Evolutionary conservation across 2,329 filamentous ascomycete species (phyloP).

Genomic region (Blumeria hordei): DNA sequence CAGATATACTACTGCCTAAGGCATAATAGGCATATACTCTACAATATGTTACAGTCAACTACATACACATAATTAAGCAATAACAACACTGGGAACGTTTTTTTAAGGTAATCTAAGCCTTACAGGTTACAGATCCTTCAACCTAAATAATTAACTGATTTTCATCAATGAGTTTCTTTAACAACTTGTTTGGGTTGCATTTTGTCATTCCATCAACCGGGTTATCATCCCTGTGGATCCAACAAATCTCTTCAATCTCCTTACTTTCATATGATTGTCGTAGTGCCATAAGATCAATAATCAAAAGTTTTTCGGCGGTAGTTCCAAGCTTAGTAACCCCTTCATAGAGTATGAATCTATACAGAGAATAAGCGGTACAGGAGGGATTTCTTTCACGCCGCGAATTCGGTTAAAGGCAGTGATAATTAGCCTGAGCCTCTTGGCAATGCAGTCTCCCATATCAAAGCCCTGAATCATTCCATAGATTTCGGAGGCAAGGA

Average conservation of each 20-base stretch:
- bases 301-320: neutral
- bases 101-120: neutral
- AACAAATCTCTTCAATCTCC: neutral
- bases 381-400: neutral
- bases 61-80: too few relatives aligned
- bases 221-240: neutral
- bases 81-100: too few relatives aligned
- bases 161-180: neutral
- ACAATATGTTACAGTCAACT: too few relatives aligned
- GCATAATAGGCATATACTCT: too few relatives aligned
- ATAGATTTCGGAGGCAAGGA: constrained; percentile 3
- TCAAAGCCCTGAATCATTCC: constrained; percentile 3
- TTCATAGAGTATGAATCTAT: neutral
- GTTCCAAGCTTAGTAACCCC: neutral
- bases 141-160: neutral
- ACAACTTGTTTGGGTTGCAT: neutral
- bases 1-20: too few relatives aligned
- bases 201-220: constrained; percentile 1
- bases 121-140: neutral
- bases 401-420: neutral
- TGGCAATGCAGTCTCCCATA: neutral
- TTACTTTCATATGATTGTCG: constrained; percentile 1
- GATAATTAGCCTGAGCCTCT: neutral
- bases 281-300: neutral
- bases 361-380: neutral